Conservation (phyloP, 805 yeast species). For the Priceomyces haplophilus region DNA sequence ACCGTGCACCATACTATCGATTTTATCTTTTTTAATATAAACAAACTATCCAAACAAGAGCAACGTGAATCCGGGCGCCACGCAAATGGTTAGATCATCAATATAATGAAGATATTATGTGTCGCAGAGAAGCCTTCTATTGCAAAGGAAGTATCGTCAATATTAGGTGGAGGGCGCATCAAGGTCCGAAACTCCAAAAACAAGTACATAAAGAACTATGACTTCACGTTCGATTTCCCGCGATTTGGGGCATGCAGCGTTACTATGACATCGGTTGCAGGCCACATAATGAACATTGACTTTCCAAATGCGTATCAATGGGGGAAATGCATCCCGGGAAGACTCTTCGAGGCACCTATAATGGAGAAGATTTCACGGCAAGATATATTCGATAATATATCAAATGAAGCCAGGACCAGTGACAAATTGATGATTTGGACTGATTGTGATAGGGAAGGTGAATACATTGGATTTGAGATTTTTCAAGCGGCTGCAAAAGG, state of each 20-base stretch:
- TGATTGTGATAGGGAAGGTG: conserved; percentile 97
- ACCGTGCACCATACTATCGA: neutral
- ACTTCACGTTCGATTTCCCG: conserved; percentile 66
- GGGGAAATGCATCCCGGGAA: conserved; percentile 64
- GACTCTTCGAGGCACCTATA: conserved; percentile 70
- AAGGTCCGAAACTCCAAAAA: conserved; percentile 46
- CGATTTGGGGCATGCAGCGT: conserved; percentile 65
- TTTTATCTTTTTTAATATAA: neutral
- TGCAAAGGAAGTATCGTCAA: conserved; percentile 75
- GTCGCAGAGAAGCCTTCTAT: conserved; percentile 98
- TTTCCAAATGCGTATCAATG: conserved; percentile 61
- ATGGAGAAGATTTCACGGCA: conserved; percentile 35
- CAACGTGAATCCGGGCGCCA: neutral
- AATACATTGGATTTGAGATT: conserved; percentile 84
- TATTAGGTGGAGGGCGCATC: conserved; percentile 71
- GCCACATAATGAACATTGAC: conserved; percentile 70
- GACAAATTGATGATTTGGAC: conserved; percentile 89
- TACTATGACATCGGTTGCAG: conserved; percentile 89
- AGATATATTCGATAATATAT: conserved; percentile 64
- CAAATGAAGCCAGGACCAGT: conserved; percentile 57
- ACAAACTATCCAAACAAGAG: neutral
- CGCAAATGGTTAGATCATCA: neutral
- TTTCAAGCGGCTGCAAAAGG: conserved; percentile 59
- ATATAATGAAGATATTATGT: conserved; percentile 70
- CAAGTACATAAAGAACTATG: conserved; percentile 76